A percentile compares a stretch with the other conserved stretches of the same genome.
Conservation (phyloP, 768 basidiomycete genomes). For the Termitomyces sp. region DNA sequence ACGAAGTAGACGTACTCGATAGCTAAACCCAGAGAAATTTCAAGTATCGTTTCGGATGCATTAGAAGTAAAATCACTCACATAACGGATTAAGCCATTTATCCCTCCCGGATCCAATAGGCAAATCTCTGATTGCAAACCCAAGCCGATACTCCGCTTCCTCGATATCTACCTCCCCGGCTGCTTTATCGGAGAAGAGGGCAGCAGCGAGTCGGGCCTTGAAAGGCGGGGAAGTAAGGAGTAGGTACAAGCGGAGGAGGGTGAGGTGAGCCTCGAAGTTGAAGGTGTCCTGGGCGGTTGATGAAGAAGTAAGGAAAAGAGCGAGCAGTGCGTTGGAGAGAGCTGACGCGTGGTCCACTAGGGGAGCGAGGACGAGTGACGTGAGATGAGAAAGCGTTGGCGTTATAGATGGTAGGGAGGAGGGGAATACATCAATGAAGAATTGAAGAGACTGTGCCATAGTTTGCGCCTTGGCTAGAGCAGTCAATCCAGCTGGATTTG, state of each 20-base stretch:
- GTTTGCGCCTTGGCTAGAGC: constrained; percentile 1
- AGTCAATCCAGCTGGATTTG: constrained; percentile 22
- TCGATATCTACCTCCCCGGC: constrained; percentile 42
- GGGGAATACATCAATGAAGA: constrained; percentile 61
- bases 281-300: constrained; percentile 40
- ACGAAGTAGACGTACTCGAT: constrained; percentile 40
- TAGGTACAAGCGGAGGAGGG: constrained; percentile 71
- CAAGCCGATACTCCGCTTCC: constrained; percentile 75
- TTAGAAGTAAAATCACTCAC: constrained; percentile 42
- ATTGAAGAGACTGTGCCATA: constrained; percentile 25
- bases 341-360: constrained; percentile 58
- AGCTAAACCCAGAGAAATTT: constrained; percentile 23
- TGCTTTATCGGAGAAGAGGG: constrained; percentile 76
- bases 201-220: constrained; percentile 60
- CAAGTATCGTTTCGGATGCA: not conserved
- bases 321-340: constrained; percentile 65
- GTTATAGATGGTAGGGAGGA: constrained; percentile 53
- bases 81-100: constrained; percentile 78
- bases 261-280: constrained; percentile 63
- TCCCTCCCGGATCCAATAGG: constrained; percentile 60
- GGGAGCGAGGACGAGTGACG: constrained; percentile 57
- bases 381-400: constrained; percentile 61
- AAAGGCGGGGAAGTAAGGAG: constrained; percentile 72
- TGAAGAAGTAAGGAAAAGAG: constrained; percentile 58
- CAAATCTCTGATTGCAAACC: constrained; percentile 80